Evolutionary conservation across 78 protist species (phyloP), one percentile per base, ranked within the genome.

Genomic region (Dictyostelium firmibasis): DNA sequence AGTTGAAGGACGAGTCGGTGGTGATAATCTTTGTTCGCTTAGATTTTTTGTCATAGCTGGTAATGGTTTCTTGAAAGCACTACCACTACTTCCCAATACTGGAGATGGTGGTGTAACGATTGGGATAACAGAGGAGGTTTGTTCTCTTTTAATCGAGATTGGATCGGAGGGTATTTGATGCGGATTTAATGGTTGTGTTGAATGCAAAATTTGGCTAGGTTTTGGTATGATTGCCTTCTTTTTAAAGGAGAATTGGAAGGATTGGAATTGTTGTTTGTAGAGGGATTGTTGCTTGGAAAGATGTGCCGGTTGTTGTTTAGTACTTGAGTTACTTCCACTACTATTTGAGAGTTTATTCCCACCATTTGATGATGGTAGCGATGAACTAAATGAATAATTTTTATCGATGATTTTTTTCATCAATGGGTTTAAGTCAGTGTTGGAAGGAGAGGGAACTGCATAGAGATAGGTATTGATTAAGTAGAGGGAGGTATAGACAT

Each of bases 401-500:
- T 14, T 33, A 7, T 88, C 93, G 1, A 88, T 64, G 1, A 62
- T 33, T 23, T 11, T 18, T 31, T 64, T 88, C 93, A 88, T 88
- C 67, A 62, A 38, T 35, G 70, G 67, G 31, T 86, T 86, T 23
- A 76, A 4, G 35, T n/a, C 67, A 18, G 79, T 31, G 18, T 33
- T 72, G 14, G 92, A 76, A 33, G 79, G 53, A 23, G 83, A n/a
- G 4, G 93, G 93, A 5, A 88, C 81, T 7, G 86, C 93, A 79
- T 77, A 88, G 18, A 88, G 83, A 43, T 78, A 88, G n/a, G 93
- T 78, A 43, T 88, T 88, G 57, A 88, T 79, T 8, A 88, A 31
- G 29, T 88, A 88, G 35, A 88, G 64, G 23, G 86, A 88, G 3
- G 83, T 62, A 36, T 88, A 79, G 44, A 75, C 75, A 64, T 88